Conservation (phyloP, 2,329 filamentous ascomycete species). For the Hansfordia pulvinata region DNA sequence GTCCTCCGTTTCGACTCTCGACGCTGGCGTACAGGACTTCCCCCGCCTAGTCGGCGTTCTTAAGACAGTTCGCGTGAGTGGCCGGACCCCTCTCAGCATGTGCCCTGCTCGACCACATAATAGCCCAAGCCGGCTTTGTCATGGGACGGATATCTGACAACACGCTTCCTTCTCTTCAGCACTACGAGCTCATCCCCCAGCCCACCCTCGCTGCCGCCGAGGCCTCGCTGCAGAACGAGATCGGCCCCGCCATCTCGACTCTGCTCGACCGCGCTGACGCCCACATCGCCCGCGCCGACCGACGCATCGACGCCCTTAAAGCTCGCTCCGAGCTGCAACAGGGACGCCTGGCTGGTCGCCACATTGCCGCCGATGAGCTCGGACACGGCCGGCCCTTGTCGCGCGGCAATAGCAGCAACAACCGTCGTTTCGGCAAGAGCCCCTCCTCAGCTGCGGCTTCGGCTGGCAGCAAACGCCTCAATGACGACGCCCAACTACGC, state of each 20-base stretch:
- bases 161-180: no score
- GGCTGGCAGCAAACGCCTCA: conserved; percentile 27
- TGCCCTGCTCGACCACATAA: background rate
- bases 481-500: conserved; percentile 34
- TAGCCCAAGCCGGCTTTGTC: conserved; percentile 1
- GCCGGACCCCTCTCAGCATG: conserved; percentile 1
- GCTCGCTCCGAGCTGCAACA: conserved; percentile 75
- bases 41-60: conserved; percentile 40
- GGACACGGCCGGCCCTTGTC: background rate
- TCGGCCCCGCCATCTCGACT: conserved; percentile 70
- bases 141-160: conserved; percentile 23
- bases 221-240: conserved; percentile 72
- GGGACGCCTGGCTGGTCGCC: conserved; percentile 37
- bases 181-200: conserved; percentile 87
- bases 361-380: conserved; percentile 10
- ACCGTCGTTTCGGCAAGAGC: no score
- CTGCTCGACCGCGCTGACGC: conserved; percentile 72
- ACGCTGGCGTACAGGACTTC: conserved; percentile 41
- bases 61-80: conserved; percentile 40
- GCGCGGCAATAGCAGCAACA: conserved; percentile 1
- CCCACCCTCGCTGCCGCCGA: conserved; percentile 72
- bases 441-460: no score
- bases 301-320: conserved; percentile 72
- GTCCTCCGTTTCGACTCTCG: conserved; percentile 43
- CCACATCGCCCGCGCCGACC: conserved; percentile 69